Base-by-base conservation (phyloP, 768 basidiomycete species). In the Suillus occidentalis region DNA sequence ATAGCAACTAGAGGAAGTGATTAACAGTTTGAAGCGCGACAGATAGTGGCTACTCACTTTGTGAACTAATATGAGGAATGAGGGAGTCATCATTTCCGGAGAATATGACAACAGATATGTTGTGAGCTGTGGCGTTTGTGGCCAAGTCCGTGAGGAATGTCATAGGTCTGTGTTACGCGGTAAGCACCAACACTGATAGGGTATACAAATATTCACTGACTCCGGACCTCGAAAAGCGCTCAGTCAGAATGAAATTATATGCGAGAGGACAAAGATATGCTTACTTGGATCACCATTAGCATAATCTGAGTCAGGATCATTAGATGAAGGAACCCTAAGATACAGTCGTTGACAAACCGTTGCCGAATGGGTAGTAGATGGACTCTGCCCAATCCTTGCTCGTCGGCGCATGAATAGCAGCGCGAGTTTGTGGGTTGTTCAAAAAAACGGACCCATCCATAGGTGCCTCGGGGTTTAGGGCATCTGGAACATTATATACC, bases 21-120 rank as follows among this genome's bases (percentile, higher is more conserved):
- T 69, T 62, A 66, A 62, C n/a, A 56, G 40, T 2, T 31, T 40
- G 13, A 39, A 43, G 28, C 9, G 25, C 9, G 34, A 49, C 31
- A 53, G 8, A 43, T 60, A 7, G 40, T 16, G 37, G 1, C 20
- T 31, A 64, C 80, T 9, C 71, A 89, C 89, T 76, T 82, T 91
- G 85, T 42, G 87, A 85, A 16, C 88, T 84, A 34, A 81, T 77
- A 69, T 90, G 89, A 2, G 88, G 78, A 57, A 89, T 78, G 28
- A 90, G 83, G 8, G 85, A 78, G 72, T 91, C 90, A 66, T 89
- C 86, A 68, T 91, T 91, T 16, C 85, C 90, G 31, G 89, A 89
- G 71, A 78, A 90, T 18, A 90, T 72, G 12, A 90, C 76, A n/a
- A 90, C 74, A 1, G 78, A 76, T 31, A 91, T 73, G 31, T 79